Base-by-base conservation (phyloP, 1,284 basidiomycete species). In the Xanthoconium separans region DNA sequence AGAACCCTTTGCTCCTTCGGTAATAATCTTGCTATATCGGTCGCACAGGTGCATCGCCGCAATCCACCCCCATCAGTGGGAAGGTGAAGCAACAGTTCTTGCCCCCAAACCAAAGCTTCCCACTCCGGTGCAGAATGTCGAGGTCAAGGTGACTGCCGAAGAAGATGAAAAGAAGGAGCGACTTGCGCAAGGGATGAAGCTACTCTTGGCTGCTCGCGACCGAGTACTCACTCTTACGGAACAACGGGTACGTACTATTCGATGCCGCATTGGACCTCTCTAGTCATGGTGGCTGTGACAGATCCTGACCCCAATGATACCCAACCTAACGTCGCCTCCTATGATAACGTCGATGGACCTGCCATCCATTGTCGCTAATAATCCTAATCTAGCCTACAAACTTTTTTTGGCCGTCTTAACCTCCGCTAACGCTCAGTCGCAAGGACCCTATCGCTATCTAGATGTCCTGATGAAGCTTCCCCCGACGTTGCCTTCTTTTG, bases 141-240 rank as follows among this genome's bases (percentile, higher is more conserved):
- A 69, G 51, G 48, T 33, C 22, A 59, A 56, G 29, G 68, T 69
- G 43, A 65, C 65, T 11, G 50, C 61, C 27, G 73, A 73, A 58
- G 67, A 70, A 50, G 78, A 79, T 49, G 65, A 67, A 50, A 66
- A 68, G 51, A 75, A 61, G 40, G 74, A 75, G 49, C 65, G 58
- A 46, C 61, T 78, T 34, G 73, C 75, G 13, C 79, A 80, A 51
- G 86, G 79, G 20, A 82, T 87, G 77, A 78, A 78, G 50, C 77
- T 89, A 24, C 73, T 90, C 36, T 74, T 89, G 16, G 77, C 79
- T 43, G 85, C 85, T 42, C 81, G 86, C 54, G 79, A 83, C 56
- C 82, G 88, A 51, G 85, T 85, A 29, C 77, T 90, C 43, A 83
- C 80, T 30, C 77, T 90, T 44, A 77, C 84, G 36, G 87, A 90